Evolutionary conservation across 331 rosid species (phyloP).

Genomic region (Telfairia occidentalis): DNA sequence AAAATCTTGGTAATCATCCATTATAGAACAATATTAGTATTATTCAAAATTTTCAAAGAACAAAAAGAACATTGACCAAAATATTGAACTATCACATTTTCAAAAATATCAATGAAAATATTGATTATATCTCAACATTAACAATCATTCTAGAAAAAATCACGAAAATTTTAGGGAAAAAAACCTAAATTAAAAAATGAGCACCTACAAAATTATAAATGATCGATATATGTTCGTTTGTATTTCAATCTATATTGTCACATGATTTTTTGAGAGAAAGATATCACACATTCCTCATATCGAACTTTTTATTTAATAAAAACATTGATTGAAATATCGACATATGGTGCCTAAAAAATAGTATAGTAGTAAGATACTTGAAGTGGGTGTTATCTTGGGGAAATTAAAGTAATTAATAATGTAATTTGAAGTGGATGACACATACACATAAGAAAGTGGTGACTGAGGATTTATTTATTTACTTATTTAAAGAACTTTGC

Average conservation of each 20-base stretch:
- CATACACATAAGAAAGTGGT: not conserved
- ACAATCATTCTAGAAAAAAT: no score
- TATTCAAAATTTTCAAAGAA: no score
- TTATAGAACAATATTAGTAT: no score
- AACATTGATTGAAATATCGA: not conserved
- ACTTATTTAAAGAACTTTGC: no score
- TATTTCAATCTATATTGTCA: not conserved
- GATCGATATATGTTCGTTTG: no score
- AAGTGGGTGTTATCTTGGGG: not conserved
- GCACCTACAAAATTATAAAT: not conserved
- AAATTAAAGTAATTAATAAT: not conserved
- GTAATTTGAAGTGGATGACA: not conserved
- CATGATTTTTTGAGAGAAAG: not conserved
- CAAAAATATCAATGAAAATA: no score
- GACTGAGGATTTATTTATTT: no score
- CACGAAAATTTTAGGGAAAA: no score
- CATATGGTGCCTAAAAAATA: not conserved
- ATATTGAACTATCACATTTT: no score
- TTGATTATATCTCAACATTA: not conserved
- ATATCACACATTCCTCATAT: not conserved
- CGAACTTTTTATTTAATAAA: not conserved
- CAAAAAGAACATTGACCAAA: no score
- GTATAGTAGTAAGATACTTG: not conserved
- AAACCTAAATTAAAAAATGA: no score
- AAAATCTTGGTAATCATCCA: no score